A percentile compares a stretch with the other conserved stretches of the same genome.
Evolutionary conservation across 1,284 basidiomycete genomes (phyloP).

Genomic region (Stereum hirsutum): DNA sequence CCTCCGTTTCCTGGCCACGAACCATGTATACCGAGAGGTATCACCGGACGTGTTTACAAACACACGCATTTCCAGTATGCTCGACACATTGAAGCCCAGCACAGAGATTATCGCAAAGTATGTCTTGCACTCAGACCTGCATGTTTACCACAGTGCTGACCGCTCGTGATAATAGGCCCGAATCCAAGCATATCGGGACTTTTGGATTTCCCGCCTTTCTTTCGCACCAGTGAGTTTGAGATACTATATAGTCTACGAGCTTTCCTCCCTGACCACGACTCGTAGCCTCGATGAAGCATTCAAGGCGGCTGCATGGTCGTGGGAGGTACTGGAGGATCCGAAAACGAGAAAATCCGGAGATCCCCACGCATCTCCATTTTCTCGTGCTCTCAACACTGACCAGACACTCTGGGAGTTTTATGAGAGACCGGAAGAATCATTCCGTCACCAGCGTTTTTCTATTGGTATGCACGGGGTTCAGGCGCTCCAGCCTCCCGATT

Average conservation of each 20-base stretch:
- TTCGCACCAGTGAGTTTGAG: background rate
- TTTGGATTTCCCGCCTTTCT: background rate
- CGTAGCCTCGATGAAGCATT: slow-evolving; percentile 19
- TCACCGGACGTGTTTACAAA: slow-evolving; percentile 21
- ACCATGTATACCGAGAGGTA: slow-evolving; percentile 21
- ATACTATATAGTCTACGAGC: background rate
- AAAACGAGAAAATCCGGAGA: slow-evolving; percentile 9
- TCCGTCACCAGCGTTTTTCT: background rate
- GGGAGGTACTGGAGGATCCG: slow-evolving; percentile 16
- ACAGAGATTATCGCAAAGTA: background rate
- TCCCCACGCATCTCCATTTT: slow-evolving; percentile 10
- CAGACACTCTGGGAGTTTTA: background rate
- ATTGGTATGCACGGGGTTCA: slow-evolving; percentile 1
- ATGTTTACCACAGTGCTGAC: too few relatives aligned
- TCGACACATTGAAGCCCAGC: slow-evolving; percentile 20
- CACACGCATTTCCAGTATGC: slow-evolving; percentile 17
- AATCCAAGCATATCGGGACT: background rate
- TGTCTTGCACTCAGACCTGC: background rate
- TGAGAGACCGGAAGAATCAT: background rate
- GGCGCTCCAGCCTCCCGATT: background rate
- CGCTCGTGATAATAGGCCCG: background rate
- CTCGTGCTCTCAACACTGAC: slow-evolving; percentile 9
- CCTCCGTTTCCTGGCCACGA: slow-evolving; percentile 17
- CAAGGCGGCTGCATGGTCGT: slow-evolving; percentile 16
- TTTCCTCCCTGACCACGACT: background rate